These are phyloP conservation scores for Meira nashicola DNA, from an alignment of 1,284 basidiomycete genomes.

Conservation along the genomic window DNA sequence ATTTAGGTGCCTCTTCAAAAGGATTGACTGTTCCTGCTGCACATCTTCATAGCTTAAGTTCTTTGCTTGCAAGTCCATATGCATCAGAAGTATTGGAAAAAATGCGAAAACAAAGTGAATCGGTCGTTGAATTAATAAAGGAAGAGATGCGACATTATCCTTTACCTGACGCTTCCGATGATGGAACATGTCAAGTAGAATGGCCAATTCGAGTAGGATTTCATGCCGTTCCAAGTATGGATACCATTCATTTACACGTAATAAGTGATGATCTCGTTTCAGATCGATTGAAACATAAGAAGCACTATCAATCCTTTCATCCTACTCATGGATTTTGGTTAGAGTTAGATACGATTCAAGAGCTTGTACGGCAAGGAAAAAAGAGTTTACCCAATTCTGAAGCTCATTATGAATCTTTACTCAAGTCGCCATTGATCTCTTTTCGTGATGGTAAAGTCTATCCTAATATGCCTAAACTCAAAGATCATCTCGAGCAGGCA, in stretches of 20 bases:
- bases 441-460: constrained; percentile 62
- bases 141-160: constrained; percentile 70
- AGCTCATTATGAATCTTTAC: constrained; percentile 62
- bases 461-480: constrained; percentile 72
- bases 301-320: constrained; percentile 83
- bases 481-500: constrained; percentile 60
- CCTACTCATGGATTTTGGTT: constrained; percentile 82
- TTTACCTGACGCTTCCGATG: background rate
- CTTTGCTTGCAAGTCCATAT: constrained; percentile 33
- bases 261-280: constrained; percentile 77
- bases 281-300: constrained; percentile 75
- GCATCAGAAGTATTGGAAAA: constrained; percentile 24
- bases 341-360: constrained; percentile 67
- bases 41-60: constrained; percentile 29
- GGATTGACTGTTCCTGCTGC: constrained; percentile 24
- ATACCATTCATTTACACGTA: constrained; percentile 56
- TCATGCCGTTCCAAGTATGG: constrained; percentile 68
- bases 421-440: constrained; percentile 67
- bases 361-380: constrained; percentile 66
- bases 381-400: constrained; percentile 58
- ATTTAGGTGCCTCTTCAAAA: constrained; percentile 18
- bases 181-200: constrained; percentile 13
- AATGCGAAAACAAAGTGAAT: constrained; percentile 21
- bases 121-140: constrained; percentile 59
- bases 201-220: constrained; percentile 62